phyloP scores from a whole-genome alignment of 148 eudicot genomes.

The Talinum fruticosum region DNA sequence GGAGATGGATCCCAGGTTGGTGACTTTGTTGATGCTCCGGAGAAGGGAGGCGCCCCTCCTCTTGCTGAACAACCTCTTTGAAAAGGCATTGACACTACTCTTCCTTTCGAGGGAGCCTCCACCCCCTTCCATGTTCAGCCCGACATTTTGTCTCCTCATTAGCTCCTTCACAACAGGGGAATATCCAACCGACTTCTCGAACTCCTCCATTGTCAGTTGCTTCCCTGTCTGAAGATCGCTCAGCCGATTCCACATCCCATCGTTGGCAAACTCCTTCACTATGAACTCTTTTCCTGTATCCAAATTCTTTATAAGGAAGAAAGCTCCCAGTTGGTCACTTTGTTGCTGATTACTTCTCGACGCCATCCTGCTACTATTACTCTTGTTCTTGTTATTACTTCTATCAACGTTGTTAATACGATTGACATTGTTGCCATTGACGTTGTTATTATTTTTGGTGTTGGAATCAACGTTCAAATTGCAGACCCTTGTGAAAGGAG shows the following conservation, averaged over 20 bases:
- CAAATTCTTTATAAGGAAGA: conserved; percentile 80
- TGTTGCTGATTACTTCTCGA: conserved; percentile 9
- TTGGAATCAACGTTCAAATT: conserved; percentile 1
- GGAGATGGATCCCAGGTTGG: neutral
- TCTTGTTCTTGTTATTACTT: neutral
- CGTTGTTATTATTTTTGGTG: neutral
- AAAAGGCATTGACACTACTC: conserved; percentile 37
- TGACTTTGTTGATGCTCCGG: conserved; percentile 50
- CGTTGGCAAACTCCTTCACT: conserved; percentile 71
- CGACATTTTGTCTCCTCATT: conserved; percentile 55
- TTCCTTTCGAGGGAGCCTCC: conserved; percentile 32
- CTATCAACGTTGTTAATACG: neutral
- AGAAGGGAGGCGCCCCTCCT: conserved; percentile 57
- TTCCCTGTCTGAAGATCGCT: conserved; percentile 84
- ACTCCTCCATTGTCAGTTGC: conserved; percentile 91
- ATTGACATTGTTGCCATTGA: neutral
- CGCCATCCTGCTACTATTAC: neutral
- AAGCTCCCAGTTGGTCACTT: conserved; percentile 42
- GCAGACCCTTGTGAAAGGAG: conserved; percentile 30
- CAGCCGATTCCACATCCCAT: conserved; percentile 87
- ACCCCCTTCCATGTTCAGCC: conserved; percentile 15
- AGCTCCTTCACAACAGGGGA: conserved; percentile 93
- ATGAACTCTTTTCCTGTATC: conserved; percentile 92
- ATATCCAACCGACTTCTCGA: conserved; percentile 75
- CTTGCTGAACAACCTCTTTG: conserved; percentile 72